Percentiles rank a stretch among this genome's conserved stretches.
Conservation (phyloP, 768 basidiomycete species). For the Podaxis mareebaensis region DNA sequence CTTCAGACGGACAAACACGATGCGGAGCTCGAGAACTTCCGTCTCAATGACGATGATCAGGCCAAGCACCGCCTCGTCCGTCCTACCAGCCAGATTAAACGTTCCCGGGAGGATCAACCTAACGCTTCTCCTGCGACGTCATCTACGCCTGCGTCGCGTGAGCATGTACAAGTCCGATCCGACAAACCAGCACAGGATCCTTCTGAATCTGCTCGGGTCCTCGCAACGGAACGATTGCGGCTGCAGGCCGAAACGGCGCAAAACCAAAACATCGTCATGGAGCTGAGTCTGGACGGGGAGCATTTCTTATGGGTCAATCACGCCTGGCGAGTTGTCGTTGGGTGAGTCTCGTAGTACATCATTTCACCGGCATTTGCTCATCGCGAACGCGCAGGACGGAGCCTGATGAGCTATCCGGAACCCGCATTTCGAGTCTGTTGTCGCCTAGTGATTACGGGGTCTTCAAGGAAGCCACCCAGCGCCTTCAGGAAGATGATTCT, state of each 20-base stretch:
- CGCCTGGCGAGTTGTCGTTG: conserved; percentile 90
- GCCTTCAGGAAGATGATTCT: conserved; percentile 86
- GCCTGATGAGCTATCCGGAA: conserved; percentile 74
- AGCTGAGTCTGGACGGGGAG: conserved; percentile 91
- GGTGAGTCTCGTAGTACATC: conserved; percentile 48
- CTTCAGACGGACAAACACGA: conserved; percentile 37
- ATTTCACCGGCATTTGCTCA: not conserved
- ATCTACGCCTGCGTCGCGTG: conserved; percentile 32
- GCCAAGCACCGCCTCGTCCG: conserved; percentile 48
- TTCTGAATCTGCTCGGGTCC: conserved; percentile 76
- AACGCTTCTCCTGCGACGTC: conserved; percentile 41
- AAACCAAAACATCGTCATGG: conserved; percentile 94
- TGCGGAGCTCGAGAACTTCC: conserved; percentile 45
- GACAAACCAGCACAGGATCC: conserved; percentile 51
- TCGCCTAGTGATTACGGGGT: conserved; percentile 78
- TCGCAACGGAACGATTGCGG: conserved; percentile 85
- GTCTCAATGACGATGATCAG: conserved; percentile 55
- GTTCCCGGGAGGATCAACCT: conserved; percentile 55
- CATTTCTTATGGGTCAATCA: conserved; percentile 96
- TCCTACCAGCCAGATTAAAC: conserved; percentile 52
- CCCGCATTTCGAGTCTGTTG: conserved; percentile 80
- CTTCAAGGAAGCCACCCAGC: conserved; percentile 84
- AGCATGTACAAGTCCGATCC: conserved; percentile 37
- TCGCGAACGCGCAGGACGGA: conserved; percentile 58
- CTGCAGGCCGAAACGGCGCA: conserved; percentile 94